A percentile compares a stretch with the other conserved stretches of the same genome.
Conservation (phyloP, 2,329 filamentous ascomycete species). For the Ascochyta pisi region DNA sequence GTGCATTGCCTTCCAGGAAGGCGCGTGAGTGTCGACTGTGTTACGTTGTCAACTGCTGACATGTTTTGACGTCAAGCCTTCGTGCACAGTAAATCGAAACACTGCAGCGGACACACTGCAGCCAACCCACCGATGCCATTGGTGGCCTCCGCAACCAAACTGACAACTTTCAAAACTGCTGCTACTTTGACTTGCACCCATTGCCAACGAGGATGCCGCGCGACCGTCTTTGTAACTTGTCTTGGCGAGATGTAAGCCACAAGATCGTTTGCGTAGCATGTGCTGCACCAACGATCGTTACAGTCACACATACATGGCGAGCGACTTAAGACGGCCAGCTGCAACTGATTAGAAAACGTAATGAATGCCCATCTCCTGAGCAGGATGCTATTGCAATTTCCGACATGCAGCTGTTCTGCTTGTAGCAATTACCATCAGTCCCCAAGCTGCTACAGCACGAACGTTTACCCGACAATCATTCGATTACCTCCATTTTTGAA, state of each 20-base stretch:
- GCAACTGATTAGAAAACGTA: constrained; percentile 3
- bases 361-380: not conserved
- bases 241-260: constrained; percentile 5
- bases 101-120: not conserved
- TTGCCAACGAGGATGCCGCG: no score
- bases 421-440: no score
- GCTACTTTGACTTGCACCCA: no score
- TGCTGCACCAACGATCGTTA: not conserved
- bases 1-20: not conserved
- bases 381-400: not conserved
- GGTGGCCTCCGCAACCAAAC: not conserved
- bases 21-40: constrained; percentile 2
- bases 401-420: not conserved
- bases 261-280: not conserved
- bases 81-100: not conserved
- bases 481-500: no score
- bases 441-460: no score
- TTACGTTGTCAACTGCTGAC: not conserved
- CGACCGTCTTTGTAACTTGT: no score
- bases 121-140: not conserved
- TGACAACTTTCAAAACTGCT: not conserved
- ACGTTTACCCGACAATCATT: no score
- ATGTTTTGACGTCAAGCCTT: not conserved
- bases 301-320: constrained; percentile 1
- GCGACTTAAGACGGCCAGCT: not conserved